Conservation (phyloP, 2,329 filamentous ascomycete species). For the Didymella sp. region DNA sequence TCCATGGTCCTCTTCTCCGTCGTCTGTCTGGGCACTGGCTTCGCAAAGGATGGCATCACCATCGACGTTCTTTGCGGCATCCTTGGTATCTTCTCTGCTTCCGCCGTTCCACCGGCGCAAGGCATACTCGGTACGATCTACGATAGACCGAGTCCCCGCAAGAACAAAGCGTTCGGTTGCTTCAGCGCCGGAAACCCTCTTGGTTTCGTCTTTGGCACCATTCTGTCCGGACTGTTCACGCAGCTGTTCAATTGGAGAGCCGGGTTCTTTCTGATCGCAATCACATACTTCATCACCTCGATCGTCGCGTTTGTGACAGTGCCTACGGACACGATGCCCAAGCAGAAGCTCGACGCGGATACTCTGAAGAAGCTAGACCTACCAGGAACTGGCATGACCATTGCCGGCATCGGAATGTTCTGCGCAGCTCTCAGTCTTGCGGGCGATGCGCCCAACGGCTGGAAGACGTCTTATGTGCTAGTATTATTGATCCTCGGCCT, state of each 20-base stretch:
- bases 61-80: conserved; percentile 67
- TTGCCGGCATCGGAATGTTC: conserved; percentile 71
- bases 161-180: conserved; percentile 70
- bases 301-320: conserved; percentile 67
- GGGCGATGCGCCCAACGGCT: conserved; percentile 66
- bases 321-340: conserved; percentile 61
- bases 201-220: conserved; percentile 64
- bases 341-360: conserved; percentile 53
- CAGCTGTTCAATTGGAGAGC: conserved; percentile 69
- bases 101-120: conserved; percentile 68
- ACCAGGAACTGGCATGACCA: conserved; percentile 65
- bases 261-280: conserved; percentile 66
- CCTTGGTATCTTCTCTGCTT: conserved; percentile 66
- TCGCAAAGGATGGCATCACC: conserved; percentile 64
- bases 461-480: conserved; percentile 68
- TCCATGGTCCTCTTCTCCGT: conserved; percentile 67
- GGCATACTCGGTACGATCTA: conserved; percentile 71
- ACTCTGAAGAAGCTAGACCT: conserved; percentile 67
- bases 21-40: conserved; percentile 65
- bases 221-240: conserved; percentile 68
- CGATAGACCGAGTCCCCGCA: conserved; percentile 64
- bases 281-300: conserved; percentile 68
- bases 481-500: conserved; percentile 67
- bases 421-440: conserved; percentile 64
- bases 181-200: conserved; percentile 66